Evolutionary conservation across 176 grass and related monocot genomes (phyloP), one percentile per base, ranked within the genome.

Genomic region (Alopecurus myosuroides): DNA sequence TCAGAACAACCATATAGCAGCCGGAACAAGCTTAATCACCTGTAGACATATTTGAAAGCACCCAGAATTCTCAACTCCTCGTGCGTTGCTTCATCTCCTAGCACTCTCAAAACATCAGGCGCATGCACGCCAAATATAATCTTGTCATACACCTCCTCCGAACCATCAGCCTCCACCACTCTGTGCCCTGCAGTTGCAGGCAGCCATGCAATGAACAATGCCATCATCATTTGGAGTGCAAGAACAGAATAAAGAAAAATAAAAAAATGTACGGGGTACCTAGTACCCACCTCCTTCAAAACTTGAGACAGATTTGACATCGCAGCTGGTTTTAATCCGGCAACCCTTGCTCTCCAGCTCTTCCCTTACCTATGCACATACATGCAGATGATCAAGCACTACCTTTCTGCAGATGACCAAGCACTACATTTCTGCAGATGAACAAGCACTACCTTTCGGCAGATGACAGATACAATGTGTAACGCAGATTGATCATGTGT

Each of bases 11-110:
- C n/a, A 11, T 10, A 10, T 4, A 28, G 42, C 42, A 45, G 1
- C 3, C 3, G 45, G 14, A 48, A 14, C 45, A 48, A 3, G 2
- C 6, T 12, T 12, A 45, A 45, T 45, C 90, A 94, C 92, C 92
- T 92, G 73, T 74, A 83, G 82, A 91, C 61, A 14, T 94, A 94
- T 33, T 91, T 90, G 80, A 92, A 94, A 81, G 92, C 90, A 65
- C 88, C 88, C 11, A 97, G 88, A 53, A 97, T 85, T 77, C 83
- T 92, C 40, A 74, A 50, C 36, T 97, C 92, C 8, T 94, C 92
- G 0, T 85, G 83, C 74, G 92, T 97, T 82, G 84, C 88, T 89
- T 91, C 82, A 68, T 45, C 29, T 44, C 90, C 95, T 35, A 97
- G 70, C n/a, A 97, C 25, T 30, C 81, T 89, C 15, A 97, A 84